Base-by-base conservation (phyloP, 176 grass and related monocot genomes). In the Bolboschoenus planiculmis region DNA sequence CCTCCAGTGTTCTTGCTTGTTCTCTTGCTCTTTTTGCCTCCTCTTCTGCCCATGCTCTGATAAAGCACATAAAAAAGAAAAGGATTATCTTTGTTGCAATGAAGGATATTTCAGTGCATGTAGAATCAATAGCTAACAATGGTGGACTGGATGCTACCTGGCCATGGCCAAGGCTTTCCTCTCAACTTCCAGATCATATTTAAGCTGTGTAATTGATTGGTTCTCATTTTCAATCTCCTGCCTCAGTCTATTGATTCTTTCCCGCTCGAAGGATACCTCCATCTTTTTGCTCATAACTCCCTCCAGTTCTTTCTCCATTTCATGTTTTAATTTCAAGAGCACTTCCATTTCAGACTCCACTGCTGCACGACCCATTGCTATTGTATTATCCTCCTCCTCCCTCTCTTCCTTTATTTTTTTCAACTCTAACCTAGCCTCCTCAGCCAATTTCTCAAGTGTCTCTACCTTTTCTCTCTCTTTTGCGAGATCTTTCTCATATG, bases 311-410 rank as follows among this genome's bases (percentile, higher is more conserved):
- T 91, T 89, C 87, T 98, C 92, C 56, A 93, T 88, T 59, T 95
- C 90, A 92, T 76, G 85, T 55, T 88, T 94, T 82, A 98, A 76
- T 74, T 81, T 95, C 35, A 88, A 89, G 14, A 98, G 79, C 65
- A 98, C 54, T 75, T 98, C 86, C 89, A 98, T 91, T 98, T 98
- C 95, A 78, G 92, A 91, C 62, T 98, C 95, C 71, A 98, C 90
- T 27, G 89, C 79, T 86, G 89, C 90, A 86, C 90, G 88, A 44
- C 86, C 86, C 65, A 83, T 91, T 44, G 87, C 55, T 39, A 98
- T 83, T 82, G 83, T 68, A 86, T 85, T 88, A 73, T 98, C 89
- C 86, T 98, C 92, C 66, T 93, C 92, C 55, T 90, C 95, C 87
- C 90, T 87, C 78, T 98, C 88, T 58, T 31, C 82, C 81, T 90